Percentiles rank a stretch among this genome's conserved stretches.
These are phyloP conservation scores for Phyllosticta citriasiana DNA, from an alignment of 2,329 filamentous ascomycete genomes.

Conservation along the genomic window DNA sequence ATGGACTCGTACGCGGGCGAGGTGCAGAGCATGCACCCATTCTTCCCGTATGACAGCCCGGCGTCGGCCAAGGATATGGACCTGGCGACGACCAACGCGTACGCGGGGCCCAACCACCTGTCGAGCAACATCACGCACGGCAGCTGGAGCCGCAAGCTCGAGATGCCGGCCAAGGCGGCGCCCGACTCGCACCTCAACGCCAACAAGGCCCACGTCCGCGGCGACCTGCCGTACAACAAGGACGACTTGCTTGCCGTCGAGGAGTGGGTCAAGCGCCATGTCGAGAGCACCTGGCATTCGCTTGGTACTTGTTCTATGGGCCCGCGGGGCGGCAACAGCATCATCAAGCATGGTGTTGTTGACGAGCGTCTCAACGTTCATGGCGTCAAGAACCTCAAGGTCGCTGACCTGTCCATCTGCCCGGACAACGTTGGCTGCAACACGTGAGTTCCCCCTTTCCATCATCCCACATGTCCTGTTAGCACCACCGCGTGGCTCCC, in stretches of 20 bases:
- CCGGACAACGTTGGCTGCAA: slow-evolving; percentile 65
- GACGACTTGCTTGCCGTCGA: slow-evolving; percentile 56
- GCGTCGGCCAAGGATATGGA: slow-evolving; percentile 65
- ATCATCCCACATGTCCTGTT: neutral
- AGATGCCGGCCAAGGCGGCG: slow-evolving; percentile 43
- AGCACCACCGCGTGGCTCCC: no score
- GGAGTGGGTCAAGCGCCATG: slow-evolving; percentile 53
- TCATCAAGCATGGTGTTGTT: slow-evolving; percentile 69
- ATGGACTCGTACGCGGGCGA: slow-evolving; percentile 73
- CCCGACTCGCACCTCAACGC: slow-evolving; percentile 48
- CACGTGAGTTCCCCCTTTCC: neutral
- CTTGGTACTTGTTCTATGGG: slow-evolving; percentile 67
- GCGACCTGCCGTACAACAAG: slow-evolving; percentile 56
- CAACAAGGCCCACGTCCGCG: slow-evolving; percentile 49
- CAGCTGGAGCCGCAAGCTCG: slow-evolving; percentile 54
- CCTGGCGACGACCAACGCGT: slow-evolving; percentile 62
- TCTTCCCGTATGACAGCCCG: slow-evolving; percentile 60
- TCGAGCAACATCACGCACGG: slow-evolving; percentile 62
- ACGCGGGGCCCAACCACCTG: slow-evolving; percentile 63
- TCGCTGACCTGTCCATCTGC: slow-evolving; percentile 66
- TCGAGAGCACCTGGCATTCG: slow-evolving; percentile 66
- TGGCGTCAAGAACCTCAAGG: slow-evolving; percentile 67
- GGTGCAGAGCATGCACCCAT: slow-evolving; percentile 53
- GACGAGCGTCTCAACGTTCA: slow-evolving; percentile 71
- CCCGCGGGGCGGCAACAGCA: slow-evolving; percentile 63